Evolutionary conservation across 23 red algal genomes (phyloP).

Genomic region (Gracilaria caudata): DNA sequence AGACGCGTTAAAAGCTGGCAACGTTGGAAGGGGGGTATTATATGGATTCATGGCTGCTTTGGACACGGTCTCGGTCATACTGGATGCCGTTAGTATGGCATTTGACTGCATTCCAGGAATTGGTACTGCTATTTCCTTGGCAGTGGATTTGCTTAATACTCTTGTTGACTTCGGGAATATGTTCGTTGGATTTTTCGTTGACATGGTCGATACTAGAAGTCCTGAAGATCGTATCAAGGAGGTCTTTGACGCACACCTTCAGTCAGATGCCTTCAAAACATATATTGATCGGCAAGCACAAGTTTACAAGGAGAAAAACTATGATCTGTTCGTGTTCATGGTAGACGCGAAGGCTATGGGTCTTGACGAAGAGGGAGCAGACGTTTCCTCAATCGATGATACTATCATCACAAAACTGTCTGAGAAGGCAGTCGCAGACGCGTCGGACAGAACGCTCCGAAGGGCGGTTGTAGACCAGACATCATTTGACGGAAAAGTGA

Average conservation of each 20-base stretch:
- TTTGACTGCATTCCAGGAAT: constrained; percentile 22
- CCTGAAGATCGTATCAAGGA: not conserved
- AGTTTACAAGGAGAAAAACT: not conserved
- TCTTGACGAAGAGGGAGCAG: not conserved
- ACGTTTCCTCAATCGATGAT: not conserved
- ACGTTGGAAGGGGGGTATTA: constrained; percentile 6
- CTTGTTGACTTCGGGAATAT: constrained; percentile 10
- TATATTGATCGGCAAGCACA: constrained; percentile 14
- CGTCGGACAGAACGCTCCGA: not conserved
- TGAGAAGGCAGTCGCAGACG: not conserved
- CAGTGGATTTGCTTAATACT: constrained; percentile 13
- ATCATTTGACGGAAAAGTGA: not conserved
- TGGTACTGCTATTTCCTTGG: constrained; percentile 9
- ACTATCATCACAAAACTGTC: not conserved
- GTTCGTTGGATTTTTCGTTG: constrained; percentile 21
- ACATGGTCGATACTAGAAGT: constrained; percentile 39
- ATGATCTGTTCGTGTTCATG: constrained; percentile 9
- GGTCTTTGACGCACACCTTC: not conserved
- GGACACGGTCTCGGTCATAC: not conserved
- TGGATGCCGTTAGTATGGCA: constrained; percentile 23
- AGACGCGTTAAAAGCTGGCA: not conserved
- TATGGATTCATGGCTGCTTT: constrained; percentile 24
- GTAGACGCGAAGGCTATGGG: constrained; percentile 1
- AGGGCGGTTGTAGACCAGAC: not conserved
- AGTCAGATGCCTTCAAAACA: not conserved